Conservation (phyloP, 2,329 filamentous ascomycete species). For the Diaporthe caulivora region DNA sequence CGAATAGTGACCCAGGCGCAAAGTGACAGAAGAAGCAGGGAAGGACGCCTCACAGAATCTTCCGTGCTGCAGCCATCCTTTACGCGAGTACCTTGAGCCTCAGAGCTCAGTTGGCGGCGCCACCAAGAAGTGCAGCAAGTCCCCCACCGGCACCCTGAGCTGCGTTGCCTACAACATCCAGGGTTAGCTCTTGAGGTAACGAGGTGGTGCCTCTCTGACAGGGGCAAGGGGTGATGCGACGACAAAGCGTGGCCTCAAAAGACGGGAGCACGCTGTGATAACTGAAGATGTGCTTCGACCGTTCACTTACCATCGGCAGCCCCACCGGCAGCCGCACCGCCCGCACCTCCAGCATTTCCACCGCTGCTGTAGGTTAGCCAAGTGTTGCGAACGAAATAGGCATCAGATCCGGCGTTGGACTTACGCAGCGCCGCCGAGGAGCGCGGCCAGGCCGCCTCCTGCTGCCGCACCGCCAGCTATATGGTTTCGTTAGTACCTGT, state of each 20-base stretch:
- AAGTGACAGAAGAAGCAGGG: not conserved
- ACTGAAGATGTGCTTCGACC: too few species aligned
- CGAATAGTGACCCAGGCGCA: not conserved
- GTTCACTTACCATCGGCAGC: too few species aligned
- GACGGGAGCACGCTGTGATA: too few species aligned
- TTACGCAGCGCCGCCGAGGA: slow-evolving; percentile 9
- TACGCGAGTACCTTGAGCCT: not conserved
- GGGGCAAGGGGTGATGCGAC: too few species aligned
- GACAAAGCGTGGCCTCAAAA: too few species aligned
- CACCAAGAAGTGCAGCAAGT: slow-evolving; percentile 3
- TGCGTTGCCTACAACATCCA: not conserved
- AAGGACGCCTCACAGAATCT: not conserved
- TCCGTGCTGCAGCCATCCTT: not conserved
- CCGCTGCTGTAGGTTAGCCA: not conserved
- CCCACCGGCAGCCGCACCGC: not conserved
- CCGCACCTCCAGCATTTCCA: slow-evolving; percentile 9
- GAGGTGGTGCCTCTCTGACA: too few species aligned
- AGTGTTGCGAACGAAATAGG: too few species aligned
- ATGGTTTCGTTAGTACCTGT: not conserved
- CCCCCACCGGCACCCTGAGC: not conserved
- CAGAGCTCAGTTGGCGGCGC: not conserved
- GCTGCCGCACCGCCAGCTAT: not conserved
- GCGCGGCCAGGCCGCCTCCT: not conserved
- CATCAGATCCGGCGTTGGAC: not conserved
- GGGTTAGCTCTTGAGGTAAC: not conserved